Conservation (phyloP, 1,139 yeast species). For the Blastobotrys raffinosifermentans region DNA sequence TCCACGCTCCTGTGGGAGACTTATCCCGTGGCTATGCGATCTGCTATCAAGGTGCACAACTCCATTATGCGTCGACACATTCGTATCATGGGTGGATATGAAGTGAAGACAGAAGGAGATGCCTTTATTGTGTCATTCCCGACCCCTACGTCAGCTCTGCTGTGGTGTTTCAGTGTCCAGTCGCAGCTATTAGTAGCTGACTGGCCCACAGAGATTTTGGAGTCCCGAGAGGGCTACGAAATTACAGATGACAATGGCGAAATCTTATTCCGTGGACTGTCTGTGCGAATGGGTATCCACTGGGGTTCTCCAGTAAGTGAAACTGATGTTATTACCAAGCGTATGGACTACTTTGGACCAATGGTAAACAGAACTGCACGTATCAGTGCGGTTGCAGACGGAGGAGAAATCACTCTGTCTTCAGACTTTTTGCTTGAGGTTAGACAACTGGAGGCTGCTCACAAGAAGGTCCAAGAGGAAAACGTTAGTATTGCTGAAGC, state of each 20-base stretch:
- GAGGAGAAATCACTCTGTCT: slow-evolving; percentile 92
- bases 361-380: slow-evolving; percentile 96
- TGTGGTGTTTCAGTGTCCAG: slow-evolving; percentile 95
- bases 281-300: slow-evolving; percentile 96
- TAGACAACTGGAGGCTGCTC: slow-evolving; percentile 50
- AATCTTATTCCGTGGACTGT: slow-evolving; percentile 73
- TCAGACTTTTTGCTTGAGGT: slow-evolving; percentile 75
- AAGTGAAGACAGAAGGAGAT: slow-evolving; percentile 98
- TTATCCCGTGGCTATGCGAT: slow-evolving; percentile 89
- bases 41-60: slow-evolving; percentile 92
- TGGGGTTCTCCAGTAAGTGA: slow-evolving; percentile 99
- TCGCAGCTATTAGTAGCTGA: slow-evolving; percentile 75
- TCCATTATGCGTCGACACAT: slow-evolving; percentile 90
- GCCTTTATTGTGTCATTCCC: slow-evolving; percentile 99
- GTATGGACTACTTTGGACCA: slow-evolving; percentile 99
- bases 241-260: slow-evolving; percentile 61
- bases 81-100: slow-evolving; percentile 92
- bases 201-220: slow-evolving; percentile 93
- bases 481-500: slow-evolving; percentile 45
- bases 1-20: slow-evolving; percentile 93
- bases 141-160: slow-evolving; percentile 79
- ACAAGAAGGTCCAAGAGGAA: slow-evolving; percentile 39
- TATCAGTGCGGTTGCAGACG: slow-evolving; percentile 92
- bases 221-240: slow-evolving; percentile 78
- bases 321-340: slow-evolving; percentile 83